Base-by-base conservation (phyloP, 2,329 filamentous ascomycete genomes). In the Diaporthe sp. region DNA sequence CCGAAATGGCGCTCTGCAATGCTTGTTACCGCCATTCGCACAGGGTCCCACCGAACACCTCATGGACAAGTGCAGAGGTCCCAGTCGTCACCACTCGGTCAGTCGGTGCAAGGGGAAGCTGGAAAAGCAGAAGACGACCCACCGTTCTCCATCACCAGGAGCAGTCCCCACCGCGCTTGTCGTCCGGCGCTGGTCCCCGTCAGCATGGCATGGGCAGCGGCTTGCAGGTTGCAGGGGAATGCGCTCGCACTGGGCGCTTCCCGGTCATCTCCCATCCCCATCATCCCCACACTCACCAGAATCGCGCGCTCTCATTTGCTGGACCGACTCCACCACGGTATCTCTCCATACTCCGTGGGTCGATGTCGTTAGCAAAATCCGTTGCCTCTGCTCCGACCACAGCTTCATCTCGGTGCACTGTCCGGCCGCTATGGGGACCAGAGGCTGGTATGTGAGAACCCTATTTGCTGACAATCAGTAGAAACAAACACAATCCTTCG, bases 161-260 rank as follows among this genome's bases (percentile, higher is more conserved):
- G 68, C 54, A 50, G 61, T 76, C 74, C 55, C 74, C 74, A 76
- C 72, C 58, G 72, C 66, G 72, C 72, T 72, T 76, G 74, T 74
- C 68, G 60, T 70, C 72, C 74, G 74, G 74, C 72, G 74, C 68
- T 76, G 74, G 73, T 73, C 64, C 75, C 75, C 75, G 68, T 71
- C 69, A 60, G 64, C 68, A 67, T 60, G 73, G 71, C 54, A 67
- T 67, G 73, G 73, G 68, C 69, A 71, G 54, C 57, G 64, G 69
- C 68, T 71, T 76, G 73, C 64, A 75, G 70, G 69, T 69, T 61
- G 45, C 75, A 73, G 66, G 71, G 68, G 72, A 28, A 54, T 25
- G 60, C 74, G 38, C 66, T 78, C 75, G 78, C 77, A 79, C 79
- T 79, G 77, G 76, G 79, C 77, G 77, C 77, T 76, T 76, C 78